Base-by-base conservation (phyloP, 257 asterid species). In the Forsythia suspensa region DNA sequence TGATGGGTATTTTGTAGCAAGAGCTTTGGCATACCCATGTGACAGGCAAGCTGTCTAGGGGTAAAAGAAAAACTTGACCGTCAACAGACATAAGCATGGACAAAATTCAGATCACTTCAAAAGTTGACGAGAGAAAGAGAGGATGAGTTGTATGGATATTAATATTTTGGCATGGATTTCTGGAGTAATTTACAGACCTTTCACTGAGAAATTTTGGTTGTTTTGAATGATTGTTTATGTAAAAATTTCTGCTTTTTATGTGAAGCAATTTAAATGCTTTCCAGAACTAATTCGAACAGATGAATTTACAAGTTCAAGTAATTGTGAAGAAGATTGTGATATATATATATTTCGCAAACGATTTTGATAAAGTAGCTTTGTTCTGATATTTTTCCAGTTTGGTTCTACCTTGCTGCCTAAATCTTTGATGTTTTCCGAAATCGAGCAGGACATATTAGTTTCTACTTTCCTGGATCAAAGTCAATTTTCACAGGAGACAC, bases 401-500 rank as follows among this genome's bases (percentile, higher is more conserved):
- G 65, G 65, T 57, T 57, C 10, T 57, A 20, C 34, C 65, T 57
- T 57, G 65, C 65, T n/a, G 65, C 29, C 34, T 57, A 57, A 52
- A 57, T 61, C 37, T 20, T 21, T 61, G 69, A 3, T 21, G 3
- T 61, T 24, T 24, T 61, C 69, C 6, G 3, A 6, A 20, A 61
- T 61, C 74, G 21, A 75, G 73, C 95, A 95, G 98, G 98, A 42
- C 97, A 93, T 75, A 90, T 93, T 70, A 88, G 98, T 82, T 95
- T 95, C 90, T 90, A 93, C 85, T 92, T 95, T 84, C 97, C 98
- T 5, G 86, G 97, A 51, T 91, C 96, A 37, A 92, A 90, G 84
- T 88, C 97, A 70, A 83, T 95, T 81, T 95, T 95, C 88, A 90
- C 98, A 0, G 98, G 98, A 75, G 97, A 95, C 87, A 93, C 99